Conservation (phyloP, 179 eudicot genomes). For the Vitellaria paradoxa region DNA sequence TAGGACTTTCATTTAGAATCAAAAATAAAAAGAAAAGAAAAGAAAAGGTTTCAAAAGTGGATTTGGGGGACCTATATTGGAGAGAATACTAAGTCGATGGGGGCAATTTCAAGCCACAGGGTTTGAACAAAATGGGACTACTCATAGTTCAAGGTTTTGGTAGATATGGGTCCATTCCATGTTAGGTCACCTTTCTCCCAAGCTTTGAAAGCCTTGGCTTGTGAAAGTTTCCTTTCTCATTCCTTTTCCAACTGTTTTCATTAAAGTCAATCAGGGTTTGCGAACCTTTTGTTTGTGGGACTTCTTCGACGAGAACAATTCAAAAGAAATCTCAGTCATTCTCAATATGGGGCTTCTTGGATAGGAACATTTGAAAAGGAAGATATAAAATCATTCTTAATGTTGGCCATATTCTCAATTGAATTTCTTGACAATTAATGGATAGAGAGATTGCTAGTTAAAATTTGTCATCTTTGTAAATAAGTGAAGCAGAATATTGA, state of each 20-base stretch:
- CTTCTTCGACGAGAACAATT: not conserved
- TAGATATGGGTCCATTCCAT: not conserved
- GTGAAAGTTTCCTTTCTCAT: not conserved
- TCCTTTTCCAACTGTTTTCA: not conserved
- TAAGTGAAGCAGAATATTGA: too few species aligned
- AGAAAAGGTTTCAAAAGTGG: not conserved
- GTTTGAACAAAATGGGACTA: too few species aligned
- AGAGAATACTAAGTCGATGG: not conserved
- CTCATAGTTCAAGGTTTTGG: too few species aligned
- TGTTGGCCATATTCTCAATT: constrained; percentile 10
- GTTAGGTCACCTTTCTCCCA: not conserved
- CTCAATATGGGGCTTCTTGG: not conserved
- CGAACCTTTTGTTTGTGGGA: not conserved
- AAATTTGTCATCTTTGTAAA: too few species aligned
- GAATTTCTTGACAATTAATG: not conserved
- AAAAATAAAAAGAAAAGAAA: not conserved
- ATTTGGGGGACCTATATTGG: not conserved
- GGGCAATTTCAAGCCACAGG: not conserved
- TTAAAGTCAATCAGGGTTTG: not conserved
- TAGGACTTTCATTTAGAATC: too few species aligned
- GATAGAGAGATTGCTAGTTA: too few species aligned
- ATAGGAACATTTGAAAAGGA: too few species aligned
- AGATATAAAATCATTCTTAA: not conserved
- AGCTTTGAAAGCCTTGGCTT: constrained; percentile 10
- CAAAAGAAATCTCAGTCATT: constrained; percentile 3